These are phyloP conservation scores for Capsicum baccatum DNA, from an alignment of 257 asterid genomes.

Conservation along the genomic window DNA sequence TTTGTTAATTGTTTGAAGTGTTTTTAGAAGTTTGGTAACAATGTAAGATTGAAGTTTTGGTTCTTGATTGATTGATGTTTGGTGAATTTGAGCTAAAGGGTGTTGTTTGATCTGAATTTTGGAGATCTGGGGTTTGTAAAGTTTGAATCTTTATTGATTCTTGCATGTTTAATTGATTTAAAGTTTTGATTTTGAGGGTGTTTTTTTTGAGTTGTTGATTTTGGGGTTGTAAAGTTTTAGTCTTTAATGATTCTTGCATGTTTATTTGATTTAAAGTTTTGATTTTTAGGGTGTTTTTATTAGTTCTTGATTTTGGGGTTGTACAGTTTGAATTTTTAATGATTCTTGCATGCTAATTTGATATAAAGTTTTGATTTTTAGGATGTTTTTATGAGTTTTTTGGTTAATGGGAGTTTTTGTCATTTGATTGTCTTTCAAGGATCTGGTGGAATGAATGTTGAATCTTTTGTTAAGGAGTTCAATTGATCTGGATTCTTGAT, in stretches of 20 bases:
- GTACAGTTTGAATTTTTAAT: slow-evolving; percentile 28
- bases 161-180: too few species aligned
- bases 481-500: slow-evolving; percentile 26
- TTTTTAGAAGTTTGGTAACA: slow-evolving; percentile 27
- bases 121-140: too few species aligned
- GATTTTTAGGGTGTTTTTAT: not conserved
- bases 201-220: too few species aligned
- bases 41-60: slow-evolving; percentile 51
- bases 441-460: slow-evolving; percentile 35
- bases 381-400: slow-evolving; percentile 19
- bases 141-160: too few species aligned
- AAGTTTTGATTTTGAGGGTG: too few species aligned
- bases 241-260: too few species aligned
- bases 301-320: slow-evolving; percentile 53
- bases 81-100: too few species aligned
- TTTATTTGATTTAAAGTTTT: too few species aligned
- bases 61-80: slow-evolving; percentile 31
- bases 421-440: slow-evolving; percentile 23
- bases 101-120: slow-evolving; percentile 28
- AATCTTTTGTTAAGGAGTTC: slow-evolving; percentile 34
- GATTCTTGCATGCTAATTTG: slow-evolving; percentile 44
- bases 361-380: slow-evolving; percentile 41
- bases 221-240: too few species aligned
- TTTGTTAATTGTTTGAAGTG: not conserved
- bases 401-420: slow-evolving; percentile 4